A percentile compares a stretch with the other conserved stretches of the same genome.
Evolutionary conservation across 176 grass and related monocot genomes (phyloP).

Genomic region (Musa troglodytarum): DNA sequence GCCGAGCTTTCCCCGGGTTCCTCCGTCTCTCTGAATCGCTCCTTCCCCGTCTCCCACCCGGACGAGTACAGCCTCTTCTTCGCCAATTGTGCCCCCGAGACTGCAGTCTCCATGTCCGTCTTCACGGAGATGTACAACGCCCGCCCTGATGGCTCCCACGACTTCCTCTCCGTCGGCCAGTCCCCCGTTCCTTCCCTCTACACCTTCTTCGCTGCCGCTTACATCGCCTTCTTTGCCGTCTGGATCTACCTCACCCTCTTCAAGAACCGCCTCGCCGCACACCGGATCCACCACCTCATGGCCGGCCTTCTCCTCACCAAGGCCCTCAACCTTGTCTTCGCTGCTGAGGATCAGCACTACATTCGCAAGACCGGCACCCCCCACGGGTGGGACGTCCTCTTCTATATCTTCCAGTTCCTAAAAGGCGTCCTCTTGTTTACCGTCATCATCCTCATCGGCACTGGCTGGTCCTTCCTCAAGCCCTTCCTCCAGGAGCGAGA

Average conservation of each 20-base stretch:
- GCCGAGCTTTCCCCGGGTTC: conserved; percentile 10
- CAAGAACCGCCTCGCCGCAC: conserved; percentile 58
- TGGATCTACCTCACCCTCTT: conserved; percentile 75
- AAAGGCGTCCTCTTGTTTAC: conserved; percentile 86
- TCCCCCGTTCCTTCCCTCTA: conserved; percentile 62
- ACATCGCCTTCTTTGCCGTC: conserved; percentile 51
- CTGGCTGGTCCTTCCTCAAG: conserved; percentile 92
- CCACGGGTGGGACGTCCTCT: conserved; percentile 88
- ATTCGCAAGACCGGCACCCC: conserved; percentile 51
- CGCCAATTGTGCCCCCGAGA: conserved; percentile 52
- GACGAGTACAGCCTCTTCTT: conserved; percentile 93
- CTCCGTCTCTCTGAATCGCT: conserved; percentile 1
- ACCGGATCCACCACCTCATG: conserved; percentile 98
- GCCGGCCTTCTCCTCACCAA: conserved; percentile 53
- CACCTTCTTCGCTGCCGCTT: conserved; percentile 59
- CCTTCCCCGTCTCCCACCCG: conserved; percentile 48
- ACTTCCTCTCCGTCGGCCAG: conserved; percentile 83
- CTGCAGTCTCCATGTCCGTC: conserved; percentile 55
- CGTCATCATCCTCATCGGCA: conserved; percentile 81
- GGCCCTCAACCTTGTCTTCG: conserved; percentile 69
- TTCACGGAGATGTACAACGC: conserved; percentile 76
- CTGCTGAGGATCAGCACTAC: conserved; percentile 87
- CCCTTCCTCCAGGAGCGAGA: conserved; percentile 93
- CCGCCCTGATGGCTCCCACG: conserved; percentile 39
- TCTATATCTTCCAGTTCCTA: conserved; percentile 84